These are phyloP conservation scores for Eimeria praecox DNA, from an alignment of 169 alveolate genomes.

Conservation along the genomic window DNA sequence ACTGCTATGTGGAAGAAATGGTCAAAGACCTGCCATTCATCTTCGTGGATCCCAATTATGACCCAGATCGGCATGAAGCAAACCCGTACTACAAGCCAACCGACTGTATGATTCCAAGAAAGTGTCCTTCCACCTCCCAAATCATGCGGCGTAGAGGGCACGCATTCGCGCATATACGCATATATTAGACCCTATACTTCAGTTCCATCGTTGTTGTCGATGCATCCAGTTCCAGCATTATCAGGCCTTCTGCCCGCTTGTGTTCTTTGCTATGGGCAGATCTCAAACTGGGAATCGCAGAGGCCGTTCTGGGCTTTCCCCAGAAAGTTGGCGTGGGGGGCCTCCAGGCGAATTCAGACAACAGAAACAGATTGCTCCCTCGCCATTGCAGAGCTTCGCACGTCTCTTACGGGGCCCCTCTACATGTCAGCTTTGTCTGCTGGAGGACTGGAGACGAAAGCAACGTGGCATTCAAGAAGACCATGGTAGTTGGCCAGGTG, in stretches of 20 bases:
- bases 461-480: slow-evolving; percentile 54
- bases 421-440: slow-evolving; percentile 66
- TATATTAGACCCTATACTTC: too few relatives aligned
- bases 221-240: neutral
- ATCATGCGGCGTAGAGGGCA: neutral
- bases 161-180: neutral
- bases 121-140: neutral
- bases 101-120: slow-evolving; percentile 56
- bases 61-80: slow-evolving; percentile 73
- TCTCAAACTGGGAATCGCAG: slow-evolving; percentile 55
- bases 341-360: slow-evolving; percentile 30
- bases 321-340: slow-evolving; percentile 46
- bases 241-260: neutral
- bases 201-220: too few relatives aligned
- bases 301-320: slow-evolving; percentile 52
- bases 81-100: slow-evolving; percentile 78
- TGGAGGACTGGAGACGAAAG: slow-evolving; percentile 48
- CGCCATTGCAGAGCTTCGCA: slow-evolving; percentile 82
- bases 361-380: slow-evolving; percentile 70
- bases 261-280: slow-evolving; percentile 4
- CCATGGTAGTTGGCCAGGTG: slow-evolving; percentile 94
- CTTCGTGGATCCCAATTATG: slow-evolving; percentile 77
- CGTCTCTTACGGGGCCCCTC: slow-evolving; percentile 83
- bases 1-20: slow-evolving; percentile 76
- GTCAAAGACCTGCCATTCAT: slow-evolving; percentile 68